Evolutionary conservation across 495 filamentous ascomycete species (phyloP), one percentile per base, ranked within the genome.

Genomic region (Sphaerosporella brunnea): DNA sequence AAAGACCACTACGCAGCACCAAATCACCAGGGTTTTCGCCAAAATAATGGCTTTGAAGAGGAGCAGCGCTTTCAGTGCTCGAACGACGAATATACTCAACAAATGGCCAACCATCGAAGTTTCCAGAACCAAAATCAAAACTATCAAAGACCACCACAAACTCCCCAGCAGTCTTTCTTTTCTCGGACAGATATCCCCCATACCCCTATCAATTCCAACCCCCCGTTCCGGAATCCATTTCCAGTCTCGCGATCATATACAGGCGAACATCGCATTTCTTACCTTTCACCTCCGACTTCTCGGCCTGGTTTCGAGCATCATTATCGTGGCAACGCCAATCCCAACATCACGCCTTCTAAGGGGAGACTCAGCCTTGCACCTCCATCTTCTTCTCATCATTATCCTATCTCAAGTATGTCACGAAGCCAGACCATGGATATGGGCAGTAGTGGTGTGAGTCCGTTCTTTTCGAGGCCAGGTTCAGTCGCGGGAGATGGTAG

Each of bases 391-490:
- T 30, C 20, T 23, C 3, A 23, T 4, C 28, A 24, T n/a, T n/a
- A n/a, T n/a, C n/a, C n/a, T n/a, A n/a, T n/a, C n/a, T n/a, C n/a
- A n/a, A n/a, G n/a, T n/a, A n/a, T n/a, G n/a, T n/a, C n/a, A n/a
- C n/a, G n/a, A n/a, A n/a, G n/a, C n/a, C n/a, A n/a, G n/a, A 40
- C 20, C 2, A 15, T 40, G 11, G 18, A 21, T 21, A n/a, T 19
- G 20, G 40, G 38, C 13, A 18, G 28, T 2, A 52, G 36, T 16
- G 46, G 48, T 24, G 26, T 47, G 15, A 57, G 40, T 35, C 49
- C 53, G 20, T 56, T 56, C 41, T 58, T 57, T 38, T 28, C 28
- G 26, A 23, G 26, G 41, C 37, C 37, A 40, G 21, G n/a, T 16
- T 36, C 53, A 2, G 19, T 23, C 8, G 19, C 39, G 7, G 20